Base-by-base conservation (phyloP, 208 protist species). In the Crithidia acanthocephali region DNA sequence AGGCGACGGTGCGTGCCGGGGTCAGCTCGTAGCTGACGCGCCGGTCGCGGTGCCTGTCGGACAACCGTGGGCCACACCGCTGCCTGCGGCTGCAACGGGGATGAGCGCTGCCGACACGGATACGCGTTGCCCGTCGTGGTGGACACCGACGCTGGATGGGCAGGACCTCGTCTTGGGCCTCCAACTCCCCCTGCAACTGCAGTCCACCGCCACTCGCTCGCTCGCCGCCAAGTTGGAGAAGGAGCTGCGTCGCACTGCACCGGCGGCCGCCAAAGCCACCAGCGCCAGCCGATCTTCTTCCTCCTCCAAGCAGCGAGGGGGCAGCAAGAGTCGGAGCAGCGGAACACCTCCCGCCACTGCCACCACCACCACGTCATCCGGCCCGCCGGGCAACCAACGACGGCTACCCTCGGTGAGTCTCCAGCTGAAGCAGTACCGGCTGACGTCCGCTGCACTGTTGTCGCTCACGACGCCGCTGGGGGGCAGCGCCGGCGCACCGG, bases 151-250 rank as follows among this genome's bases (percentile, higher is more conserved):
- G 48, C 18, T 77, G 37, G 64, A 77, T 15, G 72, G 72, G 15
- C 42, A 67, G 45, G 35, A 51, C 51, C 61, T 77, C 10, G 72
- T 77, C 1, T 33, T 77, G 0, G 72, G 72, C 3, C 58, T 77
- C 1, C 72, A 68, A 22, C 40, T 77, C 20, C 72, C 72, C 11
- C 23, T 71, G 30, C 63, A 77, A 57, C 64, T 77, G 53, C 64
- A 67, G 10, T 52, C 72, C 25, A 37, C 63, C 10, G 18, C 71
- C 40, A 23, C 55, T 1, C 62, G n/a, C 3, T 32, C 62, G 7
- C 33, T 68, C 15, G 28, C 62, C 8, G 48, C 16, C 18, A 51
- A 27, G 11, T 20, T 58, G 2, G 62, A 68, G 23, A 68, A 58
- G 23, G 15, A 44, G 47, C 13, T 58, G 30, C 28, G 33, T n/a